Base-by-base conservation (phyloP, 768 basidiomycete species). In the Cyclocybe aegerita region DNA sequence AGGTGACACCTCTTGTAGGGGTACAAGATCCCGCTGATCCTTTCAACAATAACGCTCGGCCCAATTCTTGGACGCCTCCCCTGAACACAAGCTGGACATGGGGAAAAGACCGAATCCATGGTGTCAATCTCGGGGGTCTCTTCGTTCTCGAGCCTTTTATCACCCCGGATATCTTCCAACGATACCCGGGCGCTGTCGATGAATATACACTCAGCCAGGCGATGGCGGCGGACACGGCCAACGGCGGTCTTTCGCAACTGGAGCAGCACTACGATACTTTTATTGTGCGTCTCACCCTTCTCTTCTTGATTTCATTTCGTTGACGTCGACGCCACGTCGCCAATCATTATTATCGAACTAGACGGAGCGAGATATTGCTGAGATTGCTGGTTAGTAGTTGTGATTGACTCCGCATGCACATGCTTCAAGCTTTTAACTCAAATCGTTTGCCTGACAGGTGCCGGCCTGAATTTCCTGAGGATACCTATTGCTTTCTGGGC, bases 401-500 rank as follows among this genome's bases (percentile, higher is more conserved):
- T 52, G 29, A n/a, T 17, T 12, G 9, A 31, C 16, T 12, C 39
- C 23, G 23, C n/a, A n/a, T n/a, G n/a, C n/a, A n/a, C n/a, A n/a
- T n/a, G n/a, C n/a, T 29, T 38, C n/a, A 32, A 35, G 10, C 9
- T 33, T 17, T 16, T 8, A 7, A 30, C 12, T 55, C 33, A 42
- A 47, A 11, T 40, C 30, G 9, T 45, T 30, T 29, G 33, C 5
- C 33, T 36, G 36, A 30, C 9, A 69, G 68, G 80, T 36, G 92
- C 90, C 29, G 93, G 93, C 3, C 70, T 94, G 43, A 93, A 91
- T 70, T 94, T 86, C 78, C 69, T 95, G 40, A 80, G 91, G 2
- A 68, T 94, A 39, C 89, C 91, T 1, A 77, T 94, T 38, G 82
- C 87, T 2, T 94, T 82, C 70, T 96, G 93, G 93, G 88, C 88